phyloP scores from a whole-genome alignment of 2,329 filamentous ascomycete species.

The Ophiostoma ips region DNA sequence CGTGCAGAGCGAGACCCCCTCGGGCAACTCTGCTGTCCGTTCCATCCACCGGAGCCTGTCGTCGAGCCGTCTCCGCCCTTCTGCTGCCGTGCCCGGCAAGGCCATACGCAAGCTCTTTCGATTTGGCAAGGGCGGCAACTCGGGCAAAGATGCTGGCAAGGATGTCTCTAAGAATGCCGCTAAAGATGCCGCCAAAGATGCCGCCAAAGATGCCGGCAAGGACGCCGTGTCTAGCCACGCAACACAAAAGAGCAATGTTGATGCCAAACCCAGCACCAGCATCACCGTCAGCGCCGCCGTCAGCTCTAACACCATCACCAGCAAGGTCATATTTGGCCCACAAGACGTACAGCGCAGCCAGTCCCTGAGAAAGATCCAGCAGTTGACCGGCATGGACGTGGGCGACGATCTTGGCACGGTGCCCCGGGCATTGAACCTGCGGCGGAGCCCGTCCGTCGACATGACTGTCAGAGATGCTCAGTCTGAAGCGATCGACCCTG shows the following conservation, averaged over 20 bases:
- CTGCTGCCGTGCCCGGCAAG: conserved; percentile 1
- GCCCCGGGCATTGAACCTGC: not conserved
- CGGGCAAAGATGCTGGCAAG: conserved; percentile 1
- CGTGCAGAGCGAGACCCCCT: no score
- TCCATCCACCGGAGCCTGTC: no score
- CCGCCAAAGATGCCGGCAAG: no score
- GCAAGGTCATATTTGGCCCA: no score
- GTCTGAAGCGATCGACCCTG: no score
- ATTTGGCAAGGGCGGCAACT: conserved; percentile 5
- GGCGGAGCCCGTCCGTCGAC: conserved; percentile 1
- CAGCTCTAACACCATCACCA: no score
- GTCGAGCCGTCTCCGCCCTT: conserved; percentile 3
- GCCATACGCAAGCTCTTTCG: conserved; percentile 5
- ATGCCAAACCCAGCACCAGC: not conserved
- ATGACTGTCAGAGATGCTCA: not conserved
- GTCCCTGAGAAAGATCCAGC: conserved; percentile 10
- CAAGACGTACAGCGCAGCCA: conserved; percentile 7
- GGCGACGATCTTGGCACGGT: not conserved
- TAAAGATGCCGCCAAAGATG: no score
- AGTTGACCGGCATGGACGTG: conserved; percentile 11
- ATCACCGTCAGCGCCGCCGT: no score
- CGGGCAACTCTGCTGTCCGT: no score
- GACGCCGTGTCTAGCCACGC: no score
- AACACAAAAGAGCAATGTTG: no score
- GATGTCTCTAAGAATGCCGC: not conserved